Conservation (phyloP, 805 yeast species). For the Nakazawaea ernobii region DNA sequence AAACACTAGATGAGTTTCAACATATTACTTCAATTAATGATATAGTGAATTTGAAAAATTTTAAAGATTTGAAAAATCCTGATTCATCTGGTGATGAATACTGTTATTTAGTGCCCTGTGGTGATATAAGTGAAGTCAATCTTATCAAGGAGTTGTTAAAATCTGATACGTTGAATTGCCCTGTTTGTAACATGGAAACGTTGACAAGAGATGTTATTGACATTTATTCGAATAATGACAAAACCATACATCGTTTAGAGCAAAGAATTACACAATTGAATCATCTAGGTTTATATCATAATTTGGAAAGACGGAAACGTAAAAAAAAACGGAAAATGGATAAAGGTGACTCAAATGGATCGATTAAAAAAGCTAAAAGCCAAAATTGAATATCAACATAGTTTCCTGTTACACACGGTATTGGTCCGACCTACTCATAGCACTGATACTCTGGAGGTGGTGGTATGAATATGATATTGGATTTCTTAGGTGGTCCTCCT, state of each 20-base stretch:
- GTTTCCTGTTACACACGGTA: too few species aligned
- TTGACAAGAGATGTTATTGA: conserved; percentile 27
- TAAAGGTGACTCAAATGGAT: not conserved
- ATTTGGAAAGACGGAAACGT: conserved; percentile 23
- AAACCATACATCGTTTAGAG: conserved; percentile 11
- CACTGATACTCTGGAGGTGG: conserved; percentile 90
- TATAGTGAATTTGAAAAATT: conserved; percentile 30
- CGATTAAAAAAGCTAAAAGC: not conserved
- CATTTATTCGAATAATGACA: conserved; percentile 16
- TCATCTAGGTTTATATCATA: conserved; percentile 28
- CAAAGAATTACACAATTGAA: conserved; percentile 15
- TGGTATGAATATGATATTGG: conserved; percentile 89
- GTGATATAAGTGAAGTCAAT: conserved; percentile 32
- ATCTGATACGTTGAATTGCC: conserved; percentile 25
- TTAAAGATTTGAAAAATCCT: conserved; percentile 23
- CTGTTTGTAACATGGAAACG: conserved; percentile 29
- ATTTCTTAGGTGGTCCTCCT: conserved; percentile 67
- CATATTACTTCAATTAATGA: conserved; percentile 38
- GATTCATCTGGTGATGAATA: conserved; percentile 16
- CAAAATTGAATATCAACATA: too few species aligned
- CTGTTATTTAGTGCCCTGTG: conserved; percentile 39
- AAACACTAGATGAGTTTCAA: conserved; percentile 10
- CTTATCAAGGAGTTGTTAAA: conserved; percentile 21
- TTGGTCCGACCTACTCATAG: too few species aligned
- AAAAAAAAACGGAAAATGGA: conserved; percentile 16